Conservation (phyloP, 306 rosid genomes). For the Vigna nakashimae region DNA sequence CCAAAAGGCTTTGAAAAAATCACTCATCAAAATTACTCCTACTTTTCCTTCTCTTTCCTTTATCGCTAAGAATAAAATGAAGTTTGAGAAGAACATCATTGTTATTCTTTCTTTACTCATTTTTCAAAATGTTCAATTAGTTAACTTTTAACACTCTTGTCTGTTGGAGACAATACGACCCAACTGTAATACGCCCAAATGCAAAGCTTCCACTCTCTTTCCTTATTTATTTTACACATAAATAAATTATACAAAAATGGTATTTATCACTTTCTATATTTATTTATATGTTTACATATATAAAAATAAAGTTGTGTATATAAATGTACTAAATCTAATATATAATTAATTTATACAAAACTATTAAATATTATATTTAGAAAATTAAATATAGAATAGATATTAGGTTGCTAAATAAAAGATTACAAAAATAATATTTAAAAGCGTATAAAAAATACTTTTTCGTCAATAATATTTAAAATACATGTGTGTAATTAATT, state of each 20-base stretch:
- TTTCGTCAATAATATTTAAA: not conserved
- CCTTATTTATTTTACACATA: not conserved
- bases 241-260: not conserved
- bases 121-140: not conserved
- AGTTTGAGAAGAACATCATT: constrained; percentile 15
- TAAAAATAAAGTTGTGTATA: too few species aligned
- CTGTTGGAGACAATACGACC: constrained; percentile 5
- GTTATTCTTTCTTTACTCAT: not conserved
- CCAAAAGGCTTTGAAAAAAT: not conserved
- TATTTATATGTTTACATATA: too few species aligned
- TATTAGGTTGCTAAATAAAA: not conserved
- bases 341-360: not conserved
- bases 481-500: not conserved
- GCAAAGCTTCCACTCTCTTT: not conserved
- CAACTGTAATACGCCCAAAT: not conserved
- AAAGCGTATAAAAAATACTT: not conserved
- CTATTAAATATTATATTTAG: not conserved
- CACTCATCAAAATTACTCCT: not conserved
- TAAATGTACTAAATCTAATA: too few species aligned
- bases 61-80: constrained; percentile 13
- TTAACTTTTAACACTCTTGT: not conserved
- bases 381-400: not conserved
- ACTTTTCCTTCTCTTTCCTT: not conserved
- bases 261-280: too few species aligned
- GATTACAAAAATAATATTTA: not conserved